Percentiles rank a stretch among this genome's conserved stretches.
Evolutionary conservation across 2,329 filamentous ascomycete species (phyloP).

Genomic region (Colletotrichum higginsianum): DNA sequence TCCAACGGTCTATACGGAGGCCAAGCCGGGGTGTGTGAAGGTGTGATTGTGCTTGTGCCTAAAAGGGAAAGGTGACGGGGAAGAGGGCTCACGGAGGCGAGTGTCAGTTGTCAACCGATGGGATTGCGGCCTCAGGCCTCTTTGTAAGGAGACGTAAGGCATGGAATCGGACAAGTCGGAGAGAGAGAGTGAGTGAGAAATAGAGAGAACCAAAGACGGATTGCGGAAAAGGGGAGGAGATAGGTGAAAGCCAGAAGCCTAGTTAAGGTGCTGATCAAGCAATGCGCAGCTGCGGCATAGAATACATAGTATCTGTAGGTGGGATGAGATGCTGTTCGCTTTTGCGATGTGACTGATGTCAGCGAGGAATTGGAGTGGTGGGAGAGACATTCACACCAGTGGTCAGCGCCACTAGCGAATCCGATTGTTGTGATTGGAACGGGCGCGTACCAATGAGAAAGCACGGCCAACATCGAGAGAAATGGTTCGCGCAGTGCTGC

Average conservation of each 20-base stretch:
- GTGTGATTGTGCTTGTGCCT: neutral
- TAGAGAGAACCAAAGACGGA: no score
- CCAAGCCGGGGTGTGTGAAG: constrained; percentile 25
- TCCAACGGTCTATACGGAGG: constrained; percentile 28
- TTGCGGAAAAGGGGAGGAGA: neutral
- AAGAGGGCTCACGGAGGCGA: neutral
- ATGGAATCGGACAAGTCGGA: no score
- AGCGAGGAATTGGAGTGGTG: constrained; percentile 1
- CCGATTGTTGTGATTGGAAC: neutral
- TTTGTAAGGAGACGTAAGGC: neutral
- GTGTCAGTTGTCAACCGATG: no score
- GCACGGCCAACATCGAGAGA: no score
- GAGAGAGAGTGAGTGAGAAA: no score
- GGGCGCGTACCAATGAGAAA: neutral
- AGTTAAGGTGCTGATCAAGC: constrained; percentile 29
- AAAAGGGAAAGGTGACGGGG: constrained; percentile 1
- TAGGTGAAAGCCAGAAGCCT: neutral
- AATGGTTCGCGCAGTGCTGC: neutral
- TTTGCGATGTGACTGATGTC: neutral
- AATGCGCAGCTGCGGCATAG: constrained; percentile 11
- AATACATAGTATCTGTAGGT: no score
- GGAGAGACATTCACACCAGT: neutral
- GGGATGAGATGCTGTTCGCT: neutral
- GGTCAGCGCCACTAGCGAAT: no score
- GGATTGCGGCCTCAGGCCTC: neutral